Evolutionary conservation across 1,284 basidiomycete species (phyloP), one percentile per base, ranked within the genome.

Genomic region (Ustanciosporium gigantosporum): DNA sequence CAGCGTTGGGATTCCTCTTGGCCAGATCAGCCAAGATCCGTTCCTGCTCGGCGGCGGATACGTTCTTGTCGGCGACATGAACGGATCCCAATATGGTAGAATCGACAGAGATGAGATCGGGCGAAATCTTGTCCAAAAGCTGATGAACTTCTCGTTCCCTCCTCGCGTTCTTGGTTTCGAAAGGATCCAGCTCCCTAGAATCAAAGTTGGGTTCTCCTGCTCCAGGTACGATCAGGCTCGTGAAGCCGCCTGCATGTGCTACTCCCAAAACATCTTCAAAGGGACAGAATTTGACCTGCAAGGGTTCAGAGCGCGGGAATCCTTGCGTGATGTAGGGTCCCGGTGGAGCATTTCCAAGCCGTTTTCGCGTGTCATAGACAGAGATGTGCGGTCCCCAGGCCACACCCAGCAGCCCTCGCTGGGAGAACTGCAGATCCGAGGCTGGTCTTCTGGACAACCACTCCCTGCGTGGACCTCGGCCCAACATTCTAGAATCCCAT

Each of bases 401-500:
- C 9, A 93, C 88, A 2, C 88, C 89, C 48, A 99, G 80, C 50
- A 87, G 84, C 0, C 94, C 94, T 62, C 86, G 86, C 60, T 88
- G 86, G 66, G 81, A 82, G 72, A 79, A 84, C 14, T 71, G 58
- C 2, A 81, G 42, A 1, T 73, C 68, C 13, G 66, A 68, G 3
- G 79, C 78, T 7, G 79, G 77, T 48, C 75, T 77, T 15, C 90
- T 82, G 14, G 87, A 83, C 11, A 78, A 81, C 91, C 92, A 96
- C 55, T 87, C 85, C 40, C 90, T 81, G 25, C 95, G 84, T 3
- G 87, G 85, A 5, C 74, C 73, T 21, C 88, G 87, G 66, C 89
- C 91, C 88, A 93, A 94, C 82, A 91, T 96, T 41, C 95, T 81
- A 71, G 87, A 89, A 80, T 98, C 95, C 95, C 94, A 99, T 6